Evolutionary conservation across 331 rosid genomes (phyloP), one percentile per base, ranked within the genome.

Genomic region (Spiraea crenata): DNA sequence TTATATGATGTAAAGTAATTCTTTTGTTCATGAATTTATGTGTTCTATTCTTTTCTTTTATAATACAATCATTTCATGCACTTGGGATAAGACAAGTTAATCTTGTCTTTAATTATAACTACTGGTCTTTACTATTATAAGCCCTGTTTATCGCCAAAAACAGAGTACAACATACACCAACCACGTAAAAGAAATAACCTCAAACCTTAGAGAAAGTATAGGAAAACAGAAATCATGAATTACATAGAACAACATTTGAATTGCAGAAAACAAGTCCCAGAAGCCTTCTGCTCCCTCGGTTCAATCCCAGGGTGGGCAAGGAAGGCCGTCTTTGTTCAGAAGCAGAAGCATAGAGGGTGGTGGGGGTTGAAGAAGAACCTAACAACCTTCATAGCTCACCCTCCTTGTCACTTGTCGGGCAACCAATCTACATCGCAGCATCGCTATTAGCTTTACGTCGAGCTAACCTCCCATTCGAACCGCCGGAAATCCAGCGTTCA

Each of bases 321-420:
- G 45, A 59, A 59, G 64, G 45, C 19, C 45, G 10, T 41, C 49
- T 69, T 55, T 41, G 54, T 69, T 7, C 54, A 41, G 73, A 69
- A 41, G 55, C 55, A 34, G 64, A 55, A 69, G 41, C 44, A 69
- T 16, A 69, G 54, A 55, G 44, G 55, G 74, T 45, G 54, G 15
- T 45, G 54, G 15, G 74, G 55, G 52, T 69, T 69, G 54, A 55
- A 55, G 54, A 55, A 55, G 63, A 54, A 17, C 9, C 63, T 41
- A 9, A 12, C 39, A 9, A 12, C 39, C 49, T 20, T 39, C 45
- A 69, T 15, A 42, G 44, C 50, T 20, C 34, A 42, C 74, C 44
- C 64, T 69, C 55, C 42, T 39, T 56, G 10, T 35, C 54, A 54
- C 38, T 44, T 69, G n/a, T 69, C 5, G 7, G 38, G 20, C 19